Evolutionary conservation across 1,284 basidiomycete genomes (phyloP).

Genomic region (Sporisorium iseilematis-ciliati): DNA sequence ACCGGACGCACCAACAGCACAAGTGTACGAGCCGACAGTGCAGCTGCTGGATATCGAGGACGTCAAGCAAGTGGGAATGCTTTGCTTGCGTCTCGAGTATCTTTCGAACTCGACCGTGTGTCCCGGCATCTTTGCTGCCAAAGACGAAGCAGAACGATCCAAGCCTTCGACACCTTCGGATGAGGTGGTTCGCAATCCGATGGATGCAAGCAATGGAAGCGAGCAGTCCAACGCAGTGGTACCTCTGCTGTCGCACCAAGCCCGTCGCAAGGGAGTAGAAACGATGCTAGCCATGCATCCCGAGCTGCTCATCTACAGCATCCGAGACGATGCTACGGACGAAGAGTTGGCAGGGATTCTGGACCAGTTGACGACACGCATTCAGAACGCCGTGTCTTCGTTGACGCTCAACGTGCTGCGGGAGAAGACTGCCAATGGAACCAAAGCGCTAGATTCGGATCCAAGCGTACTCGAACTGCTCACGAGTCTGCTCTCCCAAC

Average conservation of each 20-base stretch:
- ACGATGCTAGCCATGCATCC: slow-evolving; percentile 52
- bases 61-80: slow-evolving; percentile 80
- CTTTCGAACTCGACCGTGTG: slow-evolving; percentile 77
- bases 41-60: slow-evolving; percentile 81
- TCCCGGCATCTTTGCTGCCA: slow-evolving; percentile 64
- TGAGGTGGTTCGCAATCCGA: slow-evolving; percentile 25
- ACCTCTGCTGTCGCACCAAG: slow-evolving; percentile 33
- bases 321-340: slow-evolving; percentile 68
- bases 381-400: slow-evolving; percentile 57
- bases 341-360: slow-evolving; percentile 63
- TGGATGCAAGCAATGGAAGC: slow-evolving; percentile 3
- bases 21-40: slow-evolving; percentile 70
- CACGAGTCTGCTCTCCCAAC: slow-evolving; percentile 22
- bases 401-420: slow-evolving; percentile 43
- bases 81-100: slow-evolving; percentile 86
- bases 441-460: slow-evolving; percentile 11
- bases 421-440: slow-evolving; percentile 31
- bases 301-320: slow-evolving; percentile 61
- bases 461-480: slow-evolving; percentile 37
- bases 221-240: background rate
- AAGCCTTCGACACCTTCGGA: slow-evolving; percentile 38
- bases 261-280: slow-evolving; percentile 60
- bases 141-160: slow-evolving; percentile 37
- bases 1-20: slow-evolving; percentile 55
- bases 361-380: slow-evolving; percentile 65